Evolutionary conservation across 805 yeast species (phyloP).

Genomic region (Hanseniaspora pseudoguilliermondii): DNA sequence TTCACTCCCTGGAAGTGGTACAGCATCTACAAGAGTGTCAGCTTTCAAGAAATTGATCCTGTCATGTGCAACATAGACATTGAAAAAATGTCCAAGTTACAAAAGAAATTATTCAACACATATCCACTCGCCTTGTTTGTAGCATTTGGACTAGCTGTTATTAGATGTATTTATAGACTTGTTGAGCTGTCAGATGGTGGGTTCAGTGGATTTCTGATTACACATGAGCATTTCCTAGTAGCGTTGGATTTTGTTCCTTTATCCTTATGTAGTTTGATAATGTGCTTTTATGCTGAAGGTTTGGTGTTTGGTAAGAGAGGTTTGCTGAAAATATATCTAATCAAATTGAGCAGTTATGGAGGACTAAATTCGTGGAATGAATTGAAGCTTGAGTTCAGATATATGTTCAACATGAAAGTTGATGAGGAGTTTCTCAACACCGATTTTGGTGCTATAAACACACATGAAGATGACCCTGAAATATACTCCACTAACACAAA

Average conservation of each 20-base stretch:
- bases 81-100: neutral
- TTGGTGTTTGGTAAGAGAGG: conserved; percentile 27
- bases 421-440: neutral
- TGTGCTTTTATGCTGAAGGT: conserved; percentile 54
- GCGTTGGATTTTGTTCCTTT: conserved; percentile 54
- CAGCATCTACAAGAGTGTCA: neutral
- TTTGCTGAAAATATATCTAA: neutral
- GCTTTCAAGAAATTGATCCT: neutral
- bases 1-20: conserved; percentile 11
- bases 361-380: neutral
- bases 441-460: neutral
- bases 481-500: neutral
- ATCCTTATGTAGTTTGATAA: conserved; percentile 32
- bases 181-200: conserved; percentile 57
- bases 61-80: conserved; percentile 21
- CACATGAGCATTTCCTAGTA: conserved; percentile 46
- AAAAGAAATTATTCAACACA: conserved; percentile 16
- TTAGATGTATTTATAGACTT: conserved; percentile 62
- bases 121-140: conserved; percentile 36
- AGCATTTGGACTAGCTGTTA: conserved; percentile 42
- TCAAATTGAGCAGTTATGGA: neutral
- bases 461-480: neutral
- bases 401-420: neutral
- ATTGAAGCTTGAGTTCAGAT: neutral
- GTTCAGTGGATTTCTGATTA: conserved; percentile 54